Base-by-base conservation (phyloP, 2,329 filamentous ascomycete species). In the Epichloe amarillans region DNA sequence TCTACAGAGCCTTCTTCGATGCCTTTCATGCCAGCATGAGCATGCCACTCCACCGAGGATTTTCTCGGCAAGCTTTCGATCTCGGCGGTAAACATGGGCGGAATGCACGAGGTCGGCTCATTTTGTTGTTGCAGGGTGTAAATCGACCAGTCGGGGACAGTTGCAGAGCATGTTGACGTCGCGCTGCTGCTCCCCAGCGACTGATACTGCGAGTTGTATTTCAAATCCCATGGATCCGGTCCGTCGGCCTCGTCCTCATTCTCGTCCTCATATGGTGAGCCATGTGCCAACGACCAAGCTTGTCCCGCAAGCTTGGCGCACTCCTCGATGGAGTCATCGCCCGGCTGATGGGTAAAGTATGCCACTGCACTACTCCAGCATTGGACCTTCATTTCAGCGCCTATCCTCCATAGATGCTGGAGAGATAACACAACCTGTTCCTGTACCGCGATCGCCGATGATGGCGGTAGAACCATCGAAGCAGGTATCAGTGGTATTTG, bases 351-450 rank as follows among this genome's bases (percentile, higher is more conserved):
- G 2, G 82, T 74, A 51, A 95, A 75, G 62, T 88, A 95, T 0
- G 83, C 88, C 46, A 95, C 79, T 2, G 77, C 84, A 53, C 82
- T 83, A 4, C 78, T 76, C 84, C 87, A 95, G 72, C 80, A 84
- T 51, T 80, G 73, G 3, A 94, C 82, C 50, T 79, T 72, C 72
- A 84, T 83, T 40, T 83, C 83, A 42, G 73, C 65, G 0, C 83
- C 90, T 49, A 98, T 84, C 39, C 91, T 81, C 81, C 84, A 90
- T 23, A 97, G 77, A 65, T 97, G 91, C 65, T 98, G 93, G 12
- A 97, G 72, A 1, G 89, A 79, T 4, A 98, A 73, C 0, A 79
- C 71, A 5, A 84, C 73, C 61, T 90, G 83, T 33, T 80, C 64
- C 35, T 65, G 62, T 55, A 82, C 77, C 5, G 67, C 66, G 3